These are phyloP conservation scores for Bigelowiella natans DNA, from an alignment of 78 protist genomes.

Conservation along the genomic window DNA sequence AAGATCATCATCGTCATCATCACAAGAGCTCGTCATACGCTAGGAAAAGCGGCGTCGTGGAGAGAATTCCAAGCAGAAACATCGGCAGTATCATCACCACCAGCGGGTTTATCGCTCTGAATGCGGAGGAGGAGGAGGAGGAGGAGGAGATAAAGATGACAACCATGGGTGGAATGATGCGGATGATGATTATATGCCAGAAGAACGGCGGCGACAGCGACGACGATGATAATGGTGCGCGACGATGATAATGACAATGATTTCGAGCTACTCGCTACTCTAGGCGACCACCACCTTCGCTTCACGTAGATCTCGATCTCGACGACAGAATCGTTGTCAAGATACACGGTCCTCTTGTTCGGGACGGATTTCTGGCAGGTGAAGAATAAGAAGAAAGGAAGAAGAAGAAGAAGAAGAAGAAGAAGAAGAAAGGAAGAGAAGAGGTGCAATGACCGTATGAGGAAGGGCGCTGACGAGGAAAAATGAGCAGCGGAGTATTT, in stretches of 20 bases:
- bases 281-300: no score
- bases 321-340: background rate
- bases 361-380: background rate
- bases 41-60: background rate
- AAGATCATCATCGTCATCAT: no score
- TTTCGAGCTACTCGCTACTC: no score
- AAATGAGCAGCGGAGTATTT: background rate
- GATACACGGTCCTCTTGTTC: background rate
- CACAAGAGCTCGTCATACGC: no score
- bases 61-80: background rate
- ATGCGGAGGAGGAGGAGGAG: background rate
- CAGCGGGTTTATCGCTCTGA: background rate
- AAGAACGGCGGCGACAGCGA: no score
- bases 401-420: background rate
- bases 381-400: background rate
- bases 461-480: background rate
- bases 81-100: background rate
- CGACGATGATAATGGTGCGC: no score
- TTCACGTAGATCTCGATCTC: no score
- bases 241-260: no score
- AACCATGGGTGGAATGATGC: background rate
- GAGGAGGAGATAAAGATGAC: background rate
- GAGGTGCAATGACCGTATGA: background rate
- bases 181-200: no score
- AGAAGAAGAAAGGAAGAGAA: background rate